Evolutionary conservation across 176 grass and related monocot species (phyloP), one percentile per base, ranked within the genome.

Genomic region (Cenchrus fungigraminus): DNA sequence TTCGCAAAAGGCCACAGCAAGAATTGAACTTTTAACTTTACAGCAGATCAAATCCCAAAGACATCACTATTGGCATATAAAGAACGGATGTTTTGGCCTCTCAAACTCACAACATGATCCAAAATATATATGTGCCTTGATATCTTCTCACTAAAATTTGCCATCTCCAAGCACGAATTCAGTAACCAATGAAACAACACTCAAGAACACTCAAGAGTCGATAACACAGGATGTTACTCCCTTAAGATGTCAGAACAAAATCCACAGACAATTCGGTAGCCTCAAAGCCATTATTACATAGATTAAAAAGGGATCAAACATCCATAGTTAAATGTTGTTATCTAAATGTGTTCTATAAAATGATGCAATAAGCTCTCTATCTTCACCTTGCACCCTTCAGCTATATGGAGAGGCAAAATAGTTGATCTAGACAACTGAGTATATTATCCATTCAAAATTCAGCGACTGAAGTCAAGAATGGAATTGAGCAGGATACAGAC

Each of bases 201-300:
- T 63, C 5, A 32, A 52, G 46, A 4, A 60, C 12, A 40, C 17
- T 63, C 5, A 32, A 52, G 46, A 61, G 49, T 76, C 25, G 5
- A 69, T 56, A 56, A 34, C 11, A 56, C 14, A 64, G 43, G 45
- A 77, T 57, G 6, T 15, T 82, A 55, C 25, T 70, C 12, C 44
- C 52, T 51, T 52, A 40, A 82, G 63, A 3, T 71, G 29, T 34
- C 15, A 62, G 43, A 85, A 25, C 49, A 14, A 79, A 79, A 13
- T 51, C 6, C 58, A 84, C 9, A 61, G 19, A 40, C 17, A 79
- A 63, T 58, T 28, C 3, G 3, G 22, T 14, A 74, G 9, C 37
- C 14, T 74, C 31, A 60, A 53, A 51, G 14, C 29, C 45, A 74
- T 58, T 76, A 56, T 40, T 68, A 74, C 28, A 88, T 73, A 73